Base-by-base conservation (phyloP, 2,329 filamentous ascomycete genomes). In the Aureobasidium pullulans region DNA sequence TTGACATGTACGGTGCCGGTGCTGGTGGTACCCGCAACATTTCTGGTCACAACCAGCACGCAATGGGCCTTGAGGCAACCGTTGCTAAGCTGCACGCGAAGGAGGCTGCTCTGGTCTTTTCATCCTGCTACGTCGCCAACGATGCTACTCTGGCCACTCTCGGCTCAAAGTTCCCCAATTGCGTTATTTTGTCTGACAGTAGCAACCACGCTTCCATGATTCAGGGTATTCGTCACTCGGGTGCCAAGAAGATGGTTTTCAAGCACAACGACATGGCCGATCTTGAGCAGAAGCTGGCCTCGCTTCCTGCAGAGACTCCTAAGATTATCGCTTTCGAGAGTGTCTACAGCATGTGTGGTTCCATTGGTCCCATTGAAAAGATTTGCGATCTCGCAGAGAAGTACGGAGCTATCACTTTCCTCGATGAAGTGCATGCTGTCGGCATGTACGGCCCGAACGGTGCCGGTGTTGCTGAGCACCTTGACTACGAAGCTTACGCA, bases 311-410 rank as follows among this genome's bases (percentile, higher is more conserved):
- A 1, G 82, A 94, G 62, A 84, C 89, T 37, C 94, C 94, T 60
- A 99, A 99, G 80, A 96, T 99, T 65, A 99, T 99, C 65, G 94
- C 94, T 2, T 99, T 97, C 65, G 94, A 99, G 77, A 96, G 91
- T 32, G 94, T 99, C 3, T 99, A 99, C 78, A 96, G 91, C 79
- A 99, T 99, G 94, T 99, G 94, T 71, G 94, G 94, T 63, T 96
- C 91, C 15, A 90, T 99, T 71, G 94, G 91, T 0, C 94, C 94
- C 0, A 99, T 99, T 66, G 90, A 92, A 76, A 87, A 87, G 70
- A 97, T 99, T 63, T 97, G 93, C 73, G 91, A 99, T 71, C 79
- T 99, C 57, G 93, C 94, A 9, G 92, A 97, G 64, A 96, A 96
- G 79, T 99, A 99, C 72, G 94, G 94, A 61, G 94, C 94, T 40